Percentiles rank a stretch among this genome's conserved stretches.
Evolutionary conservation across 768 basidiomycete genomes (phyloP).

Genomic region (Pulveroboletus sp.): DNA sequence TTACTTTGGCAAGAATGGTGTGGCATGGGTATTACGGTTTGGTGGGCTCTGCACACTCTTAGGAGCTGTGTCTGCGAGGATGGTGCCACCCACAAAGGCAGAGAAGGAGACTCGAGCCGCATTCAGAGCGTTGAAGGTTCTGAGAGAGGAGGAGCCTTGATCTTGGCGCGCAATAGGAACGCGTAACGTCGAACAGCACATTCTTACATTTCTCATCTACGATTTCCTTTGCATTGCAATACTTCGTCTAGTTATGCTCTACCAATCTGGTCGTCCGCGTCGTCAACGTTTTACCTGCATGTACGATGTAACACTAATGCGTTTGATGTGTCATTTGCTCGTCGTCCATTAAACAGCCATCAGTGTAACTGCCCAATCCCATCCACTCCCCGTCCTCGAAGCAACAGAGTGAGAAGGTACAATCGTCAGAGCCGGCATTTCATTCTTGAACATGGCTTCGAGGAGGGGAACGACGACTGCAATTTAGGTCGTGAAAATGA

Average conservation of each 20-base stretch:
- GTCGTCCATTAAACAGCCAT: conserved; percentile 20
- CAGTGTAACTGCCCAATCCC: conserved; percentile 29
- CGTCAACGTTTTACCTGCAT: not conserved
- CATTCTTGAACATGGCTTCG: conserved; percentile 15
- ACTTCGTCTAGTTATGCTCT: conserved; percentile 1
- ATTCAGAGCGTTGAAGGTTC: conserved; percentile 71
- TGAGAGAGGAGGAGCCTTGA: conserved; percentile 56
- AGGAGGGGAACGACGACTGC: conserved; percentile 20
- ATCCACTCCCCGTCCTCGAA: conserved; percentile 18
- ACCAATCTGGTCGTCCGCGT: not conserved
- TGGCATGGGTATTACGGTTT: conserved; percentile 91
- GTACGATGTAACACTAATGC: not conserved
- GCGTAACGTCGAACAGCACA: not conserved
- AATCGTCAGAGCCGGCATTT: conserved; percentile 27
- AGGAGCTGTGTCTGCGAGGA: conserved; percentile 73
- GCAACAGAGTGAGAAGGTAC: conserved; percentile 19
- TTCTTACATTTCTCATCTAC: conserved; percentile 15
- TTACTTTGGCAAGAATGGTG: conserved; percentile 81
- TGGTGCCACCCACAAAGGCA: conserved; percentile 83
- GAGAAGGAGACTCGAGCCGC: conserved; percentile 87
- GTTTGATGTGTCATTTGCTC: not conserved
- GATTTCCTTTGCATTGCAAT: conserved; percentile 1
- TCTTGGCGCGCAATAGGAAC: not conserved
- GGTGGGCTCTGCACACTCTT: conserved; percentile 82
- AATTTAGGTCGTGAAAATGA: not conserved